Evolutionary conservation across 768 basidiomycete species (phyloP).

Genomic region (Tylopilus felleus): DNA sequence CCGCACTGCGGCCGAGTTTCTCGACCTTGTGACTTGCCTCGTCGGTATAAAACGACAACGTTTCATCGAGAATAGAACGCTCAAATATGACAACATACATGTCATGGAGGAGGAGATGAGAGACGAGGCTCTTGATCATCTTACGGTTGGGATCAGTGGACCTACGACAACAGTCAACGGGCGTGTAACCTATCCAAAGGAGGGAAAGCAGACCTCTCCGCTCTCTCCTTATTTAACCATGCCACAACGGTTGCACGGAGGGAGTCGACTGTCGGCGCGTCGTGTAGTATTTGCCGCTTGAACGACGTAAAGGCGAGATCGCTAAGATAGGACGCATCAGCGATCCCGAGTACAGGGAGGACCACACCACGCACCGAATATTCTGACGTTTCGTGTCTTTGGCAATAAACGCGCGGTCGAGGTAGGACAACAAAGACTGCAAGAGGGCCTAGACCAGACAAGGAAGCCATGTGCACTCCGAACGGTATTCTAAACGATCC

Average conservation of each 20-base stretch:
- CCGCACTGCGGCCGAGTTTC: slow-evolving; percentile 36
- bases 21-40: slow-evolving; percentile 45
- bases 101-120: slow-evolving; percentile 53
- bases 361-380: slow-evolving; percentile 42
- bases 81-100: slow-evolving; percentile 59
- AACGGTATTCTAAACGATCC: background rate
- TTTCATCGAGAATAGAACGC: slow-evolving; percentile 47
- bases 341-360: too few relatives aligned
- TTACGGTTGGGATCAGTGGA: slow-evolving; percentile 37
- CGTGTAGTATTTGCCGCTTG: slow-evolving; percentile 47
- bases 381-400: slow-evolving; percentile 35
- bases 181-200: background rate
- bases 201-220: slow-evolving; percentile 29
- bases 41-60: slow-evolving; percentile 48
- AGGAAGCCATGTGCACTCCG: background rate
- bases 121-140: slow-evolving; percentile 49
- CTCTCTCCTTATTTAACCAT: slow-evolving; percentile 58
- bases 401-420: slow-evolving; percentile 65
- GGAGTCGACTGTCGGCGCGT: slow-evolving; percentile 39
- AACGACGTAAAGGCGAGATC: slow-evolving; percentile 59
- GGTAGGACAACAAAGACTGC: slow-evolving; percentile 61
- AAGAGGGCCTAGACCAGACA: slow-evolving; percentile 45
- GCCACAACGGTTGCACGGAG: slow-evolving; percentile 44
- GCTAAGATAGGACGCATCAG: slow-evolving; percentile 27
- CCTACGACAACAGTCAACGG: slow-evolving; percentile 14